Percentiles rank a stretch among this genome's conserved stretches.
Conservation (phyloP, 1,284 basidiomycete genomes). For the Heliocybe sulcata region DNA sequence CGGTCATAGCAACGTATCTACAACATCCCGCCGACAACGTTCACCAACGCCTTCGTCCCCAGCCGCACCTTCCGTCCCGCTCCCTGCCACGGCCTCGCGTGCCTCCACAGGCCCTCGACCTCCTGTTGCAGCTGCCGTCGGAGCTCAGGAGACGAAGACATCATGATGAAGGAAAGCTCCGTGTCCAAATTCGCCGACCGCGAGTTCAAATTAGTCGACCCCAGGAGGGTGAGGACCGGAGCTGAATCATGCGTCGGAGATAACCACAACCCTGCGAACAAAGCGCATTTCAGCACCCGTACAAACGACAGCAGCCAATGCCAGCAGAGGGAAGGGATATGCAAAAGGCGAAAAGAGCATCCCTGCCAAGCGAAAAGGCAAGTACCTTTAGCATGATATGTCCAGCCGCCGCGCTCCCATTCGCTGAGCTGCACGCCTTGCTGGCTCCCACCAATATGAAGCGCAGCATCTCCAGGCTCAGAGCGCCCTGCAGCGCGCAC, state of each 20-base stretch:
- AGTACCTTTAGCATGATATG: constrained; percentile 95
- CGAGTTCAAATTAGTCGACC: constrained; percentile 93
- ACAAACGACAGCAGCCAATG: constrained; percentile 5
- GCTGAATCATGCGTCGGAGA: constrained; percentile 44
- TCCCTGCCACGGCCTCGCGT: constrained; percentile 51
- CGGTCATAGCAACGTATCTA: constrained; percentile 15
- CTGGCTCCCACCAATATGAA: constrained; percentile 11
- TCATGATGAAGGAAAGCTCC: constrained; percentile 86
- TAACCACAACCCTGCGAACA: constrained; percentile 74
- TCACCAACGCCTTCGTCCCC: constrained; percentile 62
- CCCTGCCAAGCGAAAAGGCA: neutral
- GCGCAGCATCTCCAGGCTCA: constrained; percentile 25
- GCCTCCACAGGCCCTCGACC: constrained; percentile 35
- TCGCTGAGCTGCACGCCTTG: constrained; percentile 67
- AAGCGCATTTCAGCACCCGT: neutral
- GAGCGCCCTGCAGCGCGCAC: constrained; percentile 41
- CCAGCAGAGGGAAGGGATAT: neutral
- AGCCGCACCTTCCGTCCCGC: constrained; percentile 61
- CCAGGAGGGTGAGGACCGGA: constrained; percentile 82
- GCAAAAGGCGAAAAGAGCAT: neutral
- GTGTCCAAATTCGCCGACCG: constrained; percentile 89
- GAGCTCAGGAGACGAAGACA: constrained; percentile 48
- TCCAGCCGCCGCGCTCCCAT: constrained; percentile 92
- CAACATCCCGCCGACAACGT: constrained; percentile 63
- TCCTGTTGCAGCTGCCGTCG: constrained; percentile 34